Conservation (phyloP, 139 green algal genomes). For the Closterium sp. region DNA sequence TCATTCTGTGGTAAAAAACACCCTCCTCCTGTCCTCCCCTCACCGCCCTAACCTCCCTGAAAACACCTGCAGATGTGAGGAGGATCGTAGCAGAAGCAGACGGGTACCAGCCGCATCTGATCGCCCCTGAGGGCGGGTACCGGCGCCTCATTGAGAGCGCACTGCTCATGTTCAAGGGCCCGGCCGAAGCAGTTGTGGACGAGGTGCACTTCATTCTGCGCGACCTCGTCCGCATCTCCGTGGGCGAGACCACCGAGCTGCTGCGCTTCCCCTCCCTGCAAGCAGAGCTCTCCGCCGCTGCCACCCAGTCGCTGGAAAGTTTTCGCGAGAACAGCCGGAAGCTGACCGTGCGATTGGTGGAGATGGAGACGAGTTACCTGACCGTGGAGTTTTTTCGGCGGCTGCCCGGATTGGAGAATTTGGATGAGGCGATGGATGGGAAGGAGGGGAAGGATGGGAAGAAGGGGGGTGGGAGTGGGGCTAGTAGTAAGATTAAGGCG, state of each 20-base stretch:
- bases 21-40: too few relatives aligned
- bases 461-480: background rate
- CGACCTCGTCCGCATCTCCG: constrained; percentile 17
- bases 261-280: constrained; percentile 35
- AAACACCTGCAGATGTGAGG: constrained; percentile 25
- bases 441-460: constrained; percentile 6
- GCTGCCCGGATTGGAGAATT: constrained; percentile 19
- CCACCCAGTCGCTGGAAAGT: constrained; percentile 21
- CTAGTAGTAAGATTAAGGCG: background rate
- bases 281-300: constrained; percentile 20
- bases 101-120: constrained; percentile 95
- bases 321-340: constrained; percentile 43
- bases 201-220: constrained; percentile 49
- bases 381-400: constrained; percentile 52
- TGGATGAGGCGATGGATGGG: background rate
- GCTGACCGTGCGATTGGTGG: constrained; percentile 35
- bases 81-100: constrained; percentile 65
- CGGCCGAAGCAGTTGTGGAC: constrained; percentile 38
- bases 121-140: constrained; percentile 94
- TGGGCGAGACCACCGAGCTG: constrained; percentile 37
- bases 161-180: constrained; percentile 50
- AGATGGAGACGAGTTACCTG: constrained; percentile 53
- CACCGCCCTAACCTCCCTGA: too few relatives aligned
- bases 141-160: constrained; percentile 77
- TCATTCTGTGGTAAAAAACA: too few relatives aligned